These are phyloP conservation scores for Linnemannia hyalina DNA, from an alignment of 192 early-diverging fungal species.

Conservation along the genomic window DNA sequence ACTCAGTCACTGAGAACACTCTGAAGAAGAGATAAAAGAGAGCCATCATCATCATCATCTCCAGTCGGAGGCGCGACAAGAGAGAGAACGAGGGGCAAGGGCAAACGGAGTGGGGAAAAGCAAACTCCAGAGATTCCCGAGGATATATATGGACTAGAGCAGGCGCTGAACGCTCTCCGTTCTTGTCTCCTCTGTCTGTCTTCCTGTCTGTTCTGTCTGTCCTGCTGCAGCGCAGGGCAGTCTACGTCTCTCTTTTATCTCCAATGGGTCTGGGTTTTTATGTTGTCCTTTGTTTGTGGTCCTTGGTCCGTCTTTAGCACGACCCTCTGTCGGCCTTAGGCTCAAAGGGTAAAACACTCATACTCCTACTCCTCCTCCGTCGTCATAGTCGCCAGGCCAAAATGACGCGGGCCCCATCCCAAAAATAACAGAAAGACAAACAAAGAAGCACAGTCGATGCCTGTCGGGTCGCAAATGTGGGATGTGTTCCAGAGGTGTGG, in stretches of 20 bases:
- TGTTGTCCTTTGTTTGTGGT: slow-evolving; percentile 4
- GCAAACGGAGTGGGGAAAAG: neutral
- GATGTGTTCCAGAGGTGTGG: neutral
- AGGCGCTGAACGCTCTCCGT: neutral
- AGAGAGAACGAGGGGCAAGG: neutral
- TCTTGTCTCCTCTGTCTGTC: neutral
- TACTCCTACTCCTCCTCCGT: neutral
- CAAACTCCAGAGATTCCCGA: slow-evolving; percentile 21
- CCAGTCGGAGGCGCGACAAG: neutral
- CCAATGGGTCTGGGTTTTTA: neutral
- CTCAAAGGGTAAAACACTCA: slow-evolving; percentile 1
- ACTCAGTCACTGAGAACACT: neutral
- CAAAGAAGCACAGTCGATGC: neutral
- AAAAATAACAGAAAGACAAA: neutral
- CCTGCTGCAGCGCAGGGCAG: neutral
- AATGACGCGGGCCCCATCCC: neutral
- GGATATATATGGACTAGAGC: slow-evolving; percentile 30
- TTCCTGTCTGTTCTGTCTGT: neutral
- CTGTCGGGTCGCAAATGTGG: neutral
- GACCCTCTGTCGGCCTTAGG: neutral
- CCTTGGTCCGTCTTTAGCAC: slow-evolving; percentile 13
- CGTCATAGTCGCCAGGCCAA: slow-evolving; percentile 4
- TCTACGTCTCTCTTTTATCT: neutral
- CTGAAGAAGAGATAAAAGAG: neutral
- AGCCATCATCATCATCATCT: neutral